Percentiles rank a stretch among this genome's conserved stretches.
Evolutionary conservation across 345 rosid genomes (phyloP).

Genomic region (Geranium brycei): DNA sequence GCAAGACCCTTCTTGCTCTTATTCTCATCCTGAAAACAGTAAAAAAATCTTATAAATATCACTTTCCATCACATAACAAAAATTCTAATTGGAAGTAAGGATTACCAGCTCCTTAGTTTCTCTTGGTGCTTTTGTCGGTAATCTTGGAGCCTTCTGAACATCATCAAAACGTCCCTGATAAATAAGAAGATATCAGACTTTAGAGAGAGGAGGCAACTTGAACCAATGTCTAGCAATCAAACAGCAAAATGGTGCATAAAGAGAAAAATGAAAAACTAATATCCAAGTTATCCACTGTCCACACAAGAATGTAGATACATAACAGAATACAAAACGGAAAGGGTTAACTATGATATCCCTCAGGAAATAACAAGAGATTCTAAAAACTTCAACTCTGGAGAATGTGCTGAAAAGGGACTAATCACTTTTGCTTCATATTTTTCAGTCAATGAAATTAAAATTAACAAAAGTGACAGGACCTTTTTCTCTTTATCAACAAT

Average conservation of each 20-base stretch:
- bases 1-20: slow-evolving; percentile 95
- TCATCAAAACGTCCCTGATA: slow-evolving; percentile 64
- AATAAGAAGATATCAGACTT: slow-evolving; percentile 5
- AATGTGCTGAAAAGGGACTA: too few relatives aligned
- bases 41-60: background rate
- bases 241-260: background rate
- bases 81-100: slow-evolving; percentile 1
- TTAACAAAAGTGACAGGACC: too few relatives aligned
- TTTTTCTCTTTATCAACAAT: too few relatives aligned
- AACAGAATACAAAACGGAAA: too few relatives aligned
- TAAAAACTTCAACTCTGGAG: too few relatives aligned
- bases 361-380: too few relatives aligned
- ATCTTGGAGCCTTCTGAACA: slow-evolving; percentile 34
- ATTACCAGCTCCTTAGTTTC: slow-evolving; percentile 64
- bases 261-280: background rate
- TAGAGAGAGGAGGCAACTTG: background rate
- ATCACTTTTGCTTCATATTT: too few relatives aligned
- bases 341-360: too few relatives aligned
- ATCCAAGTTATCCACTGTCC: too few relatives aligned
- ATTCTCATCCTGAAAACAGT: slow-evolving; percentile 61
- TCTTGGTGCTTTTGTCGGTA: slow-evolving; percentile 53
- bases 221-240: background rate
- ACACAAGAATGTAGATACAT: too few relatives aligned
- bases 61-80: background rate
- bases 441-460: too few relatives aligned